Evolutionary conservation across 768 basidiomycete genomes (phyloP), one percentile per base, ranked within the genome.

Genomic region (Lactarius deliciosus): DNA sequence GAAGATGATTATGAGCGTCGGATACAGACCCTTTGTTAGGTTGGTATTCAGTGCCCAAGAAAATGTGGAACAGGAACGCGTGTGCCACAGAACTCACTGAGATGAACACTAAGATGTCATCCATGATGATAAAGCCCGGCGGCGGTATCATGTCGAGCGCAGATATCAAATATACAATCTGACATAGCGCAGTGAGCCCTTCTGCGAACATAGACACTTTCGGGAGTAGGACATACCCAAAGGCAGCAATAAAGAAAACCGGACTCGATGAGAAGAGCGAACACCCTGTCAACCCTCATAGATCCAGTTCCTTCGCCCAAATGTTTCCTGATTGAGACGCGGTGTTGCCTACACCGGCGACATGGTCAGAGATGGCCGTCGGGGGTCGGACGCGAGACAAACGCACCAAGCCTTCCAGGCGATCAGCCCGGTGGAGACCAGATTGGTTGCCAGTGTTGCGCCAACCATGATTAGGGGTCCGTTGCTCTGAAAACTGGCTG

Each of bases 201-300:
- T 43, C 6, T 30, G n/a, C 15, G 45, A n/a, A 7, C 5, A 25
- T 57, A 5, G 38, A 40, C 38, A 0, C 34, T 40, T 30, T 40
- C 11, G 20, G 34, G 1, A 28, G 45, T 9, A 25, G 20, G 13
- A 66, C 65, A 3, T 20, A 66, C 65, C 65, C 61, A 66, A 25
- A 62, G 18, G 38, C 60, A 62, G 36, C 60, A 66, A 22, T 66
- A 66, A 5, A 62, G 20, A 40, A 66, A 61, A 50, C 65, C 65
- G 15, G 65, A 66, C 28, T 66, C 65, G 16, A 66, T 45, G 45
- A 66, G 65, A 13, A 66, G 20, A 30, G 65, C 65, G 56, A 66
- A 47, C 13, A 62, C 36, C 30, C 50, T 66, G 13, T 66, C 65
- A 8, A 66, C 60, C 28, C 60, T 66, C 22, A 38, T 13, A 0